These are phyloP conservation scores for Phoma sp. DNA, from an alignment of 2,329 filamentous ascomycete species.

Conservation along the genomic window DNA sequence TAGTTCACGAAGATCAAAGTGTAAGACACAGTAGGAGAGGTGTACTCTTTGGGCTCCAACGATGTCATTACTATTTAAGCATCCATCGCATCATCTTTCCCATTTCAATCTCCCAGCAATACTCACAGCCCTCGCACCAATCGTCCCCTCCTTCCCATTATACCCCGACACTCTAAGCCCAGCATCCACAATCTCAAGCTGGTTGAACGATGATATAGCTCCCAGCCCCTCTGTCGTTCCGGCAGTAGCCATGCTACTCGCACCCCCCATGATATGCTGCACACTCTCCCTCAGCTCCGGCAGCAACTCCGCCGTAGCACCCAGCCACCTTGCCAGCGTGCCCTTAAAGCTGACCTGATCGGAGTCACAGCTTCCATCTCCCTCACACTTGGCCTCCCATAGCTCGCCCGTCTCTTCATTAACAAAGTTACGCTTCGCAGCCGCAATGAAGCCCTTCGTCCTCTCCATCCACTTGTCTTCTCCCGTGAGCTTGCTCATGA, in stretches of 20 bases:
- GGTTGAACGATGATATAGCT: constrained; percentile 25
- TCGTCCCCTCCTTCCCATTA: constrained; percentile 22
- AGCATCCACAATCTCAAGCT: constrained; percentile 29
- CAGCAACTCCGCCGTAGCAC: constrained; percentile 30
- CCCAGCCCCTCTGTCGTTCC: constrained; percentile 18
- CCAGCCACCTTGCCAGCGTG: constrained; percentile 37
- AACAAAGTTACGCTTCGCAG: constrained; percentile 34
- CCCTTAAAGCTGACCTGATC: constrained; percentile 75
- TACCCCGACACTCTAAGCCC: constrained; percentile 25
- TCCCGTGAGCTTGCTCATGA: constrained; percentile 31
- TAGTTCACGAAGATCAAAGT: too few species aligned
- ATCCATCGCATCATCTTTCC: not conserved
- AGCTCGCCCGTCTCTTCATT: constrained; percentile 27
- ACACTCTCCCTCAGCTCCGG: constrained; percentile 27
- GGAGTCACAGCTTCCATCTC: constrained; percentile 63
- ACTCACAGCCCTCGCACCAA: constrained; percentile 20
- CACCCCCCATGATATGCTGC: constrained; percentile 18
- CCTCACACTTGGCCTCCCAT: constrained; percentile 70
- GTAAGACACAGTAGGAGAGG: too few species aligned
- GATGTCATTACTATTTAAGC: not conserved
- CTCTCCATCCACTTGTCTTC: constrained; percentile 30
- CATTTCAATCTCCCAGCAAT: constrained; percentile 18
- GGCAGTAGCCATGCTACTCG: constrained; percentile 14
- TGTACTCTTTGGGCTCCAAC: too few species aligned
- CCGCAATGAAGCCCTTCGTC: constrained; percentile 47